phyloP scores from a whole-genome alignment of 208 protist species.

The Crithidia bombi region DNA sequence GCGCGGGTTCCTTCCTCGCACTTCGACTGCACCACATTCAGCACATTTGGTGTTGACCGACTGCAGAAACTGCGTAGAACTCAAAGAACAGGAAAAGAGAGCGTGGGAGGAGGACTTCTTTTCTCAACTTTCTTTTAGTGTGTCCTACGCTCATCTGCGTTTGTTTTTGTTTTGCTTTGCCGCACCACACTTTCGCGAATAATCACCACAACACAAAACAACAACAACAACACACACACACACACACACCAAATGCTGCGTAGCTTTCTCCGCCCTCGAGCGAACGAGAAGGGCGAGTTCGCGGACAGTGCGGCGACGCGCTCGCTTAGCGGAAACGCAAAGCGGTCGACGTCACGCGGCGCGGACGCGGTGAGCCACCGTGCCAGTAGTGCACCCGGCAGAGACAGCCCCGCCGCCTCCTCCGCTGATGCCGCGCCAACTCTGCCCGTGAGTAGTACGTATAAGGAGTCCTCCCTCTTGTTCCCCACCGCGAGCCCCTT shows the following conservation, averaged over 20 bases:
- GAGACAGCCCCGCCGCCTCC: background rate
- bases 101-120: too few relatives aligned
- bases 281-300: background rate
- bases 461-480: slow-evolving; percentile 76
- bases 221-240: background rate
- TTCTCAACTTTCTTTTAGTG: too few relatives aligned
- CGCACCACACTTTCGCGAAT: too few relatives aligned
- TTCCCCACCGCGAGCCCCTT: slow-evolving; percentile 78
- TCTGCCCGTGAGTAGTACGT: slow-evolving; percentile 72
- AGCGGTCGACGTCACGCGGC: background rate
- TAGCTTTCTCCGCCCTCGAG: slow-evolving; percentile 59
- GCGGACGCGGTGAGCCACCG: slow-evolving; percentile 19
- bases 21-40: too few relatives aligned
- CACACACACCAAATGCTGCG: slow-evolving; percentile 43
- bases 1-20: too few relatives aligned
- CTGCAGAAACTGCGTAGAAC: too few relatives aligned
- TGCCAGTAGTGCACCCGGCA: background rate
- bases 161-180: too few relatives aligned
- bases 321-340: slow-evolving; percentile 1
- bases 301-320: background rate
- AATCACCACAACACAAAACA: background rate
- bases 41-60: too few relatives aligned
- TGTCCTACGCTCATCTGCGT: too few relatives aligned
- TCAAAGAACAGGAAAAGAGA: too few relatives aligned
- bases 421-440: background rate